Evolutionary conservation across 1,139 yeast genomes (phyloP).

Genomic region (Wickerhamiella pararugosa): DNA sequence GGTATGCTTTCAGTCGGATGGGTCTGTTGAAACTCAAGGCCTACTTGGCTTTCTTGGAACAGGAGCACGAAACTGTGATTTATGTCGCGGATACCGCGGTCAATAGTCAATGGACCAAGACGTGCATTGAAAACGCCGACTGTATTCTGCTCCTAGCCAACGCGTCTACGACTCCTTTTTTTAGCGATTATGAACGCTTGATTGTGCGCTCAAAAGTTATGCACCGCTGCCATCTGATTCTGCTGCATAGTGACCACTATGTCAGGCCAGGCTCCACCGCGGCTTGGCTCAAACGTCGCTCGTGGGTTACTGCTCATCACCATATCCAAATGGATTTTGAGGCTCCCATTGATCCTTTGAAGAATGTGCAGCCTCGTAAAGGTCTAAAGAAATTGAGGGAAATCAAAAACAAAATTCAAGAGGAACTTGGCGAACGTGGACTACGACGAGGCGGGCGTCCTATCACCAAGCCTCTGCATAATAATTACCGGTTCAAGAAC

Average conservation of each 20-base stretch:
- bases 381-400: constrained; percentile 15
- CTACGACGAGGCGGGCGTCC: not conserved
- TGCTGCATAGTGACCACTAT: constrained; percentile 67
- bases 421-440: constrained; percentile 8
- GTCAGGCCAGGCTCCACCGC: constrained; percentile 79
- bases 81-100: constrained; percentile 80
- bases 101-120: constrained; percentile 77
- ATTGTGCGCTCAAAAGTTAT: constrained; percentile 65
- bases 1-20: constrained; percentile 84
- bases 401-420: constrained; percentile 13
- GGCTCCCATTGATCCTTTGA: not conserved
- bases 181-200: constrained; percentile 76
- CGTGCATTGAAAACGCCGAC: constrained; percentile 91
- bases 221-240: constrained; percentile 75
- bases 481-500: constrained; percentile 47
- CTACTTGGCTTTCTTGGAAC: constrained; percentile 82
- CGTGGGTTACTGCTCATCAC: constrained; percentile 90
- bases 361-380: constrained; percentile 8
- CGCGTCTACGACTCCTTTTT: constrained; percentile 45
- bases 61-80: constrained; percentile 68
- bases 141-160: constrained; percentile 43
- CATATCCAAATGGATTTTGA: constrained; percentile 43
- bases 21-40: constrained; percentile 78
- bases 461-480: constrained; percentile 5
- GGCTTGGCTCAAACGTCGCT: constrained; percentile 67